Evolutionary conservation across 495 filamentous ascomycete genomes (phyloP).

Genomic region (Xylaria scruposa): DNA sequence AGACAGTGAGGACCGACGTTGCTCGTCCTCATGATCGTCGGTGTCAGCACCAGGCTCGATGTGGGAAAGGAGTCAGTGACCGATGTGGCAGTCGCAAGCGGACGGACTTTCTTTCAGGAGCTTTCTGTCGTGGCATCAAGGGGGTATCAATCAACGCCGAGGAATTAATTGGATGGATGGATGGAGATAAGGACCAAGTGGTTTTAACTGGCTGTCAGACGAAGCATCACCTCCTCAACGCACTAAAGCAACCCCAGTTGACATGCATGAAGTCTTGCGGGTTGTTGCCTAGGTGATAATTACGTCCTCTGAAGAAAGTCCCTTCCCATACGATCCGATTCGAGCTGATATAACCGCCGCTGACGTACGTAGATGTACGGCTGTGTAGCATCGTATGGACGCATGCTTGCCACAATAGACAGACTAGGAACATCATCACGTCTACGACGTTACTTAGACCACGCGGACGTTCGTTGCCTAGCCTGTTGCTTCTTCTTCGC

Average conservation of each 20-base stretch:
- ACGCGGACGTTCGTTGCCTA: not conserved
- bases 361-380: not conserved
- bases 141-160: not conserved
- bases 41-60: not conserved
- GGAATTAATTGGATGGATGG: not conserved
- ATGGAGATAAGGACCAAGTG: not conserved
- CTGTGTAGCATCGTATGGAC: not conserved
- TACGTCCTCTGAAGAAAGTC: not conserved
- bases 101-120: not conserved
- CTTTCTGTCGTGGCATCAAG: not conserved
- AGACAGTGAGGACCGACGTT: not conserved
- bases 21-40: not conserved
- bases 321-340: slow-evolving; percentile 10
- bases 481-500: not conserved
- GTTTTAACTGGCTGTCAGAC: not conserved
- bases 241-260: not conserved
- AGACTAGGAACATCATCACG: slow-evolving; percentile 1
- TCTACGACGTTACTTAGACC: not conserved
- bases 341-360: not conserved
- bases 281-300: not conserved
- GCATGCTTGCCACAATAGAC: not conserved
- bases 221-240: not conserved
- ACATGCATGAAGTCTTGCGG: not conserved
- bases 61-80: not conserved
- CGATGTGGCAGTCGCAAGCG: not conserved